These are phyloP conservation scores for Yarrowia sp. DNA, from an alignment of 805 yeast genomes.

Conservation along the genomic window DNA sequence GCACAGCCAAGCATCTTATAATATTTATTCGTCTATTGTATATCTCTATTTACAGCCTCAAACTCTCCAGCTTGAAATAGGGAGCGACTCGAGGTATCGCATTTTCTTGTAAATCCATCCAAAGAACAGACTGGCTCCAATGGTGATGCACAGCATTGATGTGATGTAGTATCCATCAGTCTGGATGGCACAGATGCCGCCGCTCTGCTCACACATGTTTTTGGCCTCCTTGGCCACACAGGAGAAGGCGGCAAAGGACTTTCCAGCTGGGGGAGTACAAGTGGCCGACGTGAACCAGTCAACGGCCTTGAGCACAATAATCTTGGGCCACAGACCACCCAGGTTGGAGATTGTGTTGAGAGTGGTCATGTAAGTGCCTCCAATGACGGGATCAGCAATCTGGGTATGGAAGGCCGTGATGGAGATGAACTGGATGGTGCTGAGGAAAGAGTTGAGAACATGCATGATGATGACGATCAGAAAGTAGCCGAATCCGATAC, in stretches of 20 bases:
- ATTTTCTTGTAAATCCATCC: conserved; percentile 64
- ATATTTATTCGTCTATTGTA: background rate
- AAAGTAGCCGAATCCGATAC: conserved; percentile 53
- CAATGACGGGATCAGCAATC: conserved; percentile 92
- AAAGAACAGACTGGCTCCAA: conserved; percentile 64
- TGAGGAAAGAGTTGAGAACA: conserved; percentile 82
- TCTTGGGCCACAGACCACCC: conserved; percentile 97
- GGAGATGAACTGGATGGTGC: conserved; percentile 92
- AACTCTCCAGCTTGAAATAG: conserved; percentile 75
- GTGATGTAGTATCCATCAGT: conserved; percentile 85
- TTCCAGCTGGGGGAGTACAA: conserved; percentile 44
- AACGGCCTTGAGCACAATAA: conserved; percentile 73
- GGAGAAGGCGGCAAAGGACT: conserved; percentile 31
- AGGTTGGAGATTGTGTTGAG: conserved; percentile 85
- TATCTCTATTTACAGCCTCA: conserved; percentile 9
- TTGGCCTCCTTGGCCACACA: conserved; percentile 45
- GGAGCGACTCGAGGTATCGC: conserved; percentile 63
- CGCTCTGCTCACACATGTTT: conserved; percentile 48
- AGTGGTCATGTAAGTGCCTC: conserved; percentile 98
- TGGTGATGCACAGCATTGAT: conserved; percentile 62
- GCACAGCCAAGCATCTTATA: too few species aligned
- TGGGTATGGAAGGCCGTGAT: conserved; percentile 92
- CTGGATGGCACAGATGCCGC: conserved; percentile 53
- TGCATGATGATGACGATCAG: conserved; percentile 76
- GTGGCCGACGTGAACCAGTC: conserved; percentile 68